These are phyloP conservation scores for Lolium rigidum DNA, from an alignment of 176 grass and related monocot species.

Conservation along the genomic window DNA sequence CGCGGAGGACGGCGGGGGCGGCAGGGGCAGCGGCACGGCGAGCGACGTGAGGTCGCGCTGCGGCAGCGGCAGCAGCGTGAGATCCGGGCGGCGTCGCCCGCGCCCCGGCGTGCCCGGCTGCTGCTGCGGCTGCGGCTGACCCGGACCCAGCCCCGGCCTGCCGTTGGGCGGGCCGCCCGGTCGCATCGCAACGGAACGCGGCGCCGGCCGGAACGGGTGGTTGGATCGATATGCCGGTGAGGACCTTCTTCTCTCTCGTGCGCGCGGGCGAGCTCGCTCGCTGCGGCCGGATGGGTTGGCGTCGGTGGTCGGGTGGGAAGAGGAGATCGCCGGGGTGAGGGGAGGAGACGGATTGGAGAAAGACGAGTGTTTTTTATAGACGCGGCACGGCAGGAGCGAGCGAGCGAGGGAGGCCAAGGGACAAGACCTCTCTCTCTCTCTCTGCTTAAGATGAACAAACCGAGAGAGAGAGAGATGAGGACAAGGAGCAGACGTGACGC, in stretches of 20 bases:
- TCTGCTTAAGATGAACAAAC: not conserved
- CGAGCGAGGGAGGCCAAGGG: conserved; percentile 5
- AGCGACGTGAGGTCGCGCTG: conserved; percentile 50
- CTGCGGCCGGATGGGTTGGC: conserved; percentile 14
- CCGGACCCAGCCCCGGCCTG: conserved; percentile 34
- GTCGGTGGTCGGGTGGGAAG: not conserved
- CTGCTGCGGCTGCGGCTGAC: conserved; percentile 17
- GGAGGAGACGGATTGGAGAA: conserved; percentile 28
- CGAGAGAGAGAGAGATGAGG: not conserved
- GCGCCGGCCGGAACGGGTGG: too few relatives aligned
- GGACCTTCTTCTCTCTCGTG: not conserved
- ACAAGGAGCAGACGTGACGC: not conserved
- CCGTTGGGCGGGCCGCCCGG: conserved; percentile 46
- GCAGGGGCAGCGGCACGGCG: conserved; percentile 61
- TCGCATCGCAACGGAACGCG: conserved; percentile 29
- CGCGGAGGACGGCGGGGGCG: conserved; percentile 50
- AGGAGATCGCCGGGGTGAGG: not conserved
- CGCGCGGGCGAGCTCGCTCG: not conserved
- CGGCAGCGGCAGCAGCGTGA: conserved; percentile 52
- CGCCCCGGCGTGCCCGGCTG: conserved; percentile 49
- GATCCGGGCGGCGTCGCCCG: conserved; percentile 55
- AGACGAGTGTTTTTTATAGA: conserved; percentile 55
- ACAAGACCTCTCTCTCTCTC: not conserved
- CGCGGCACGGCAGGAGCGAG: not conserved
- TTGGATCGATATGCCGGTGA: not conserved